Base-by-base conservation (phyloP, 306 rosid species). In the Prunus kanzakura region DNA sequence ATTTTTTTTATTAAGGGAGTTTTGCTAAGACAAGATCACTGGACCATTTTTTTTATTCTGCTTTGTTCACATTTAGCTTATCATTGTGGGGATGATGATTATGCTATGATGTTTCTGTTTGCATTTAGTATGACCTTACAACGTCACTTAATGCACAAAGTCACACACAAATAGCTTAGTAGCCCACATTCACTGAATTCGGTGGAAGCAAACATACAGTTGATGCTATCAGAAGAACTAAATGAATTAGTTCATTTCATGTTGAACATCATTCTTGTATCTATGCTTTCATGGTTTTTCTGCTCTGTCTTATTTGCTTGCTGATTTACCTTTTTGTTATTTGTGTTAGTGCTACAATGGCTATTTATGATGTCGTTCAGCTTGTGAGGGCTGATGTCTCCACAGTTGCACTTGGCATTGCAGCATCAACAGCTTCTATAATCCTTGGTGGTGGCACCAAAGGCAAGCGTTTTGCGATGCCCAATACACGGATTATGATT, bases 381-480 rank as follows among this genome's bases (percentile, higher is more conserved):
- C 97, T 95, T n/a, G 97, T 95, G 87, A 90, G 99, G 88, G 97
- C 97, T 8, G 97, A 92, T 79, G 93, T 95, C 77, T 92, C 97
- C 69, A 95, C 99, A 9, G 80, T 95, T 66, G 99, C 97, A 25
- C 89, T 95, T 2, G 99, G 99, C 75, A 85, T 95, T 55, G 76
- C 97, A 30, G 99, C 97, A 50, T 95, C 99, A 74, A 92, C 99
- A 11, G 96, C 99, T 64, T 84, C 99, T 71, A 82, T 95, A 63
- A 88, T 95, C 86, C 97, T 95, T 8, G 99, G 93, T 3, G 92
- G 97, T 56, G 99, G 97, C 61, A 88, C 99, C 70, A 95, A 95
- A 72, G 99, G 99, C 49, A 95, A 95, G 91, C 97, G 99, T 32
- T 81, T 95, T 64, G 97, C 97, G 10, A 92, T 95, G 99, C 99